Conservation (phyloP, 2,329 filamentous ascomycete species). For the Iodosphaeria phyllophila region DNA sequence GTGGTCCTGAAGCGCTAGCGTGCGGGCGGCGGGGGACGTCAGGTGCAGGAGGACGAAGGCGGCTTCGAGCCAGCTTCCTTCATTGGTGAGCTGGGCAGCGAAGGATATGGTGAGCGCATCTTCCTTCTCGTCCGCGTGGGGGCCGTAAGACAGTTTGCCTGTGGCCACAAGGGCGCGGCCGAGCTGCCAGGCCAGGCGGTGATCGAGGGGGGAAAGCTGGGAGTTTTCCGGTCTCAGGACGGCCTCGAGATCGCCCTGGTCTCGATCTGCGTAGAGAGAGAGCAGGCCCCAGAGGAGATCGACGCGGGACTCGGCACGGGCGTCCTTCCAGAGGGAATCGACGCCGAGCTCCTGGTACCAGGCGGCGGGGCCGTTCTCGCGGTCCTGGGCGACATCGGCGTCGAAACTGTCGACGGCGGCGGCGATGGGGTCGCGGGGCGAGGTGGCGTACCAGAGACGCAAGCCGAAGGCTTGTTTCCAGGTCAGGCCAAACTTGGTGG, state of each 20-base stretch:
- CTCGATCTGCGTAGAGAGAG: conserved; percentile 58
- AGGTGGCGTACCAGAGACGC: conserved; percentile 72
- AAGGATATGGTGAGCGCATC: conserved; percentile 51
- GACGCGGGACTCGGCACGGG: conserved; percentile 38
- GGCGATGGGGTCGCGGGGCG: conserved; percentile 48
- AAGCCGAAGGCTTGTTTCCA: conserved; percentile 91
- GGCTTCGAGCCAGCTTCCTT: conserved; percentile 50
- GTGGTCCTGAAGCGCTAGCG: conserved; percentile 51
- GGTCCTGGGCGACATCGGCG: conserved; percentile 51
- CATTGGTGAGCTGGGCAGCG: conserved; percentile 40
- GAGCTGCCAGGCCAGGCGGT: conserved; percentile 71
- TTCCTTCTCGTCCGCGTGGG: conserved; percentile 36
- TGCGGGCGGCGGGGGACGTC: conserved; percentile 40
- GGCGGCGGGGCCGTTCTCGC: conserved; percentile 54
- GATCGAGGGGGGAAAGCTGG: conserved; percentile 55
- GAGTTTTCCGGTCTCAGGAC: conserved; percentile 61
- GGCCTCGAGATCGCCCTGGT: conserved; percentile 40
- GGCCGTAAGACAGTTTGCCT: conserved; percentile 31
- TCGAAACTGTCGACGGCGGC: conserved; percentile 56
- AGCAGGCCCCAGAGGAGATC: conserved; percentile 79
- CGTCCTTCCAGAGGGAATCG: conserved; percentile 40
- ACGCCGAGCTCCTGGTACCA: conserved; percentile 47
- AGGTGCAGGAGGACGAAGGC: conserved; percentile 65
- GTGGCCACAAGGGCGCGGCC: conserved; percentile 42
- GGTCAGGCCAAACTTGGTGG: conserved; percentile 66